Evolutionary conservation across 768 basidiomycete genomes (phyloP).

Genomic region (Podaxis mareebaensis): DNA sequence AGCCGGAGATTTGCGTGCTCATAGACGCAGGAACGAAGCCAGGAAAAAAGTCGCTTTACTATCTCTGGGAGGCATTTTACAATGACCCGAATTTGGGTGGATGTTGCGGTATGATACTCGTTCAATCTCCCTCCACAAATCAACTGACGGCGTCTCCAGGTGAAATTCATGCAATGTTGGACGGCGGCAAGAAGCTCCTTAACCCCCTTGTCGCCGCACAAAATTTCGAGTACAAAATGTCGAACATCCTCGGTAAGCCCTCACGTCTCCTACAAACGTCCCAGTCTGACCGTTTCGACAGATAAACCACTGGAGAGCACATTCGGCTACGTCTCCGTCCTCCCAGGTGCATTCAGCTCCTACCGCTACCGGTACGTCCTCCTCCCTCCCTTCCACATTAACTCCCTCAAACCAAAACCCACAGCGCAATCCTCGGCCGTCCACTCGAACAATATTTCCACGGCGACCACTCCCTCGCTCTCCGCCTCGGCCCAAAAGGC

Average conservation of each 20-base stretch:
- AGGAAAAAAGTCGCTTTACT: conserved; percentile 92
- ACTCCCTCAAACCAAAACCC: neutral
- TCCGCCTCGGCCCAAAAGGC: conserved; percentile 88
- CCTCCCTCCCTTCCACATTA: too few relatives aligned
- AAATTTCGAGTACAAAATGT: conserved; percentile 98
- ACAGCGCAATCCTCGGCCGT: conserved; percentile 80
- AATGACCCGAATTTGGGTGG: conserved; percentile 81
- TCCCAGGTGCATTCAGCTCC: conserved; percentile 95
- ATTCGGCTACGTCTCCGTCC: conserved; percentile 91
- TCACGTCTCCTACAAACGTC: neutral
- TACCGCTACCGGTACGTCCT: conserved; percentile 60
- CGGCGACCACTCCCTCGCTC: conserved; percentile 85
- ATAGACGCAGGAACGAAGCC: conserved; percentile 97
- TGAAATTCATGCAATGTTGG: conserved; percentile 85
- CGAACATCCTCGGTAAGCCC: conserved; percentile 73
- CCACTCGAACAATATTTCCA: conserved; percentile 85
- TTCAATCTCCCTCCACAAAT: neutral
- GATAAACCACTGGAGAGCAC: conserved; percentile 93
- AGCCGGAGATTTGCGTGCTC: conserved; percentile 91
- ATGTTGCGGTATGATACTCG: conserved; percentile 53
- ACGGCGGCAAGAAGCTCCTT: conserved; percentile 81
- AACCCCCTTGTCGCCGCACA: conserved; percentile 96
- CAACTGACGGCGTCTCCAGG: conserved; percentile 24
- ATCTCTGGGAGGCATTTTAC: conserved; percentile 92
- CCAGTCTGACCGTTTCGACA: conserved; percentile 22